phyloP scores from a whole-genome alignment of 169 alveolate species.

The Cryptosporidium meleagridis region DNA sequence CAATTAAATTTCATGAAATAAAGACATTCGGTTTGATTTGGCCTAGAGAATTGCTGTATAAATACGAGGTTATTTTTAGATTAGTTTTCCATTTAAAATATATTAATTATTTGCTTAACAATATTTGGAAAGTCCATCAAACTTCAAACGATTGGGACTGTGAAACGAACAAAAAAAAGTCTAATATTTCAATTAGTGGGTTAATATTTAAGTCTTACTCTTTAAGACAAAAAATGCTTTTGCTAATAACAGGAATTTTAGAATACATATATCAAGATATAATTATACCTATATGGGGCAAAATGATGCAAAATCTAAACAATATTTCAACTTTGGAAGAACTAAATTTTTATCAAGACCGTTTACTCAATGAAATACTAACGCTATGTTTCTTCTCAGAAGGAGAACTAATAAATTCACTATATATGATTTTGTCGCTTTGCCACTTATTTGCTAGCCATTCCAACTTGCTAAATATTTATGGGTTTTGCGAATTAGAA shows the following conservation, averaged over 20 bases:
- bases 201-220: neutral
- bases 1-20: neutral
- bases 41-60: conserved; percentile 14
- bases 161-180: neutral
- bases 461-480: conserved; percentile 23
- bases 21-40: conserved; percentile 3
- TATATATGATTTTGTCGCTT: conserved; percentile 37
- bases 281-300: conserved; percentile 19
- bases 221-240: conserved; percentile 57
- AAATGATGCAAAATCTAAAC: neutral
- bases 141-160: conserved; percentile 25
- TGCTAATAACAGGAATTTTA: conserved; percentile 23
- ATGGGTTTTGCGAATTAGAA: neutral
- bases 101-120: conserved; percentile 7
- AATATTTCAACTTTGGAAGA: conserved; percentile 29
- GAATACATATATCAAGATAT: conserved; percentile 37
- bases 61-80: conserved; percentile 33
- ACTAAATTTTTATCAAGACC: conserved; percentile 6
- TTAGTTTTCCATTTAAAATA: conserved; percentile 51
- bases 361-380: conserved; percentile 16
- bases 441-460: conserved; percentile 41
- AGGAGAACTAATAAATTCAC: neutral
- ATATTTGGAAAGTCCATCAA: conserved; percentile 34
- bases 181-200: neutral
- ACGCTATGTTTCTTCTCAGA: conserved; percentile 42